A percentile compares a stretch with the other conserved stretches of the same genome.
Evolutionary conservation across 2,329 filamentous ascomycete genomes (phyloP).

Genomic region (Hypoxylon sp.): DNA sequence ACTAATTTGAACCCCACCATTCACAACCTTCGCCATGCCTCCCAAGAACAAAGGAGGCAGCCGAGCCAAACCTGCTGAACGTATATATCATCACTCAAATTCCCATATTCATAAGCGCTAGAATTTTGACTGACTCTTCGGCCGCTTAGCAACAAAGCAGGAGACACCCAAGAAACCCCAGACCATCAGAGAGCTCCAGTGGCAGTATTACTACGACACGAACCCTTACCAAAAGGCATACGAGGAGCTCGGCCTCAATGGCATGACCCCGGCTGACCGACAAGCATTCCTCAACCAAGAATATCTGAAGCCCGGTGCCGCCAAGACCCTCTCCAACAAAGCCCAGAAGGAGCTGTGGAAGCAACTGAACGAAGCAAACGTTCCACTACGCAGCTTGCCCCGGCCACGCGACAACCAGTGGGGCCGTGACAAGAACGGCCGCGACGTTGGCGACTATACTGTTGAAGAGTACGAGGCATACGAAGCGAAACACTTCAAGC

Average conservation of each 20-base stretch:
- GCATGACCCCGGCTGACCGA: conserved; percentile 64
- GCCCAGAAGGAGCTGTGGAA: conserved; percentile 72
- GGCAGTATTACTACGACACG: conserved; percentile 64
- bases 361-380: conserved; percentile 65
- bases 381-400: conserved; percentile 64
- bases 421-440: conserved; percentile 67
- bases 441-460: conserved; percentile 65
- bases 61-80: conserved; percentile 49
- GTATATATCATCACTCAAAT: conserved; percentile 44
- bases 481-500: conserved; percentile 59
- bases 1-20: conserved; percentile 38
- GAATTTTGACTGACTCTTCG: conserved; percentile 27
- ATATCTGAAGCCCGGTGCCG: conserved; percentile 61
- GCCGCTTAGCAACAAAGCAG: conserved; percentile 48
- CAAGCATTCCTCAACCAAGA: conserved; percentile 65
- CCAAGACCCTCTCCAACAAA: conserved; percentile 59
- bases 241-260: conserved; percentile 62
- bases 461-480: conserved; percentile 63
- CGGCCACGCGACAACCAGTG: conserved; percentile 57
- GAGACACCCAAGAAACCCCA: conserved; percentile 54
- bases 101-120: conserved; percentile 5
- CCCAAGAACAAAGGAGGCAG: conserved; percentile 54
- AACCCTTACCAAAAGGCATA: conserved; percentile 65
- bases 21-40: conserved; percentile 49
- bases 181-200: conserved; percentile 66